Evolutionary conservation across 129 eudicot genomes (phyloP).

Genomic region (Escallonia herrerae): DNA sequence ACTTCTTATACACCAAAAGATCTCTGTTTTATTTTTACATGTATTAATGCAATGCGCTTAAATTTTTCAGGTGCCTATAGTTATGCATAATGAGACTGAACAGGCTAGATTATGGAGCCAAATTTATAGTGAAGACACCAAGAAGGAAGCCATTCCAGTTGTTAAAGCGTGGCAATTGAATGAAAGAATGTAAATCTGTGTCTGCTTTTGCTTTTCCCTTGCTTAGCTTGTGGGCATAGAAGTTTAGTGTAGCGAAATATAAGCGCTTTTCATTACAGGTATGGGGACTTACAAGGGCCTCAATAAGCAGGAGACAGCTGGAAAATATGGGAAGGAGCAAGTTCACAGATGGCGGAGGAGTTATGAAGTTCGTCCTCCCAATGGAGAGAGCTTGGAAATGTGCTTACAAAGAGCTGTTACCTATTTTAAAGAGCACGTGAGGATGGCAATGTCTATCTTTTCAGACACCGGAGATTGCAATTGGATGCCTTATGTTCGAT

Average conservation of each 20-base stretch:
- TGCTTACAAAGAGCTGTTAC: constrained; percentile 77
- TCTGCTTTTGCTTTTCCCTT: constrained; percentile 1
- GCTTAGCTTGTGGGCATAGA: neutral
- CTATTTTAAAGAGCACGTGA: constrained; percentile 67
- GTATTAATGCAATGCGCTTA: neutral
- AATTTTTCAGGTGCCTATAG: constrained; percentile 59
- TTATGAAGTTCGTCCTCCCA: constrained; percentile 73
- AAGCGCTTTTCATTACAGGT: constrained; percentile 31
- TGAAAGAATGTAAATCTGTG: constrained; percentile 63
- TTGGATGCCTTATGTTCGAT: neutral
- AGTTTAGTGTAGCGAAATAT: neutral
- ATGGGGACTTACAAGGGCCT: constrained; percentile 78
- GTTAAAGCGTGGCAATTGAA: constrained; percentile 80
- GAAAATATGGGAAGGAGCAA: constrained; percentile 71
- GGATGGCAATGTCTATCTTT: constrained; percentile 5
- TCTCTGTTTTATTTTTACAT: too few relatives aligned
- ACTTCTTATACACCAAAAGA: too few relatives aligned
- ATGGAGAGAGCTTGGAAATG: constrained; percentile 94
- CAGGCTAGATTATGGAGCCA: constrained; percentile 52
- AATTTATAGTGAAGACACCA: constrained; percentile 58
- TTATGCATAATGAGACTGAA: constrained; percentile 54
- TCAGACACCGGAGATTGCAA: neutral
- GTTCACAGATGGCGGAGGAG: constrained; percentile 85
- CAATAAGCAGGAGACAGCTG: constrained; percentile 81
- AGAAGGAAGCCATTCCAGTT: constrained; percentile 63